Conservation (phyloP, 2,329 filamentous ascomycete species). For the Berkeleyomyces basicola region DNA sequence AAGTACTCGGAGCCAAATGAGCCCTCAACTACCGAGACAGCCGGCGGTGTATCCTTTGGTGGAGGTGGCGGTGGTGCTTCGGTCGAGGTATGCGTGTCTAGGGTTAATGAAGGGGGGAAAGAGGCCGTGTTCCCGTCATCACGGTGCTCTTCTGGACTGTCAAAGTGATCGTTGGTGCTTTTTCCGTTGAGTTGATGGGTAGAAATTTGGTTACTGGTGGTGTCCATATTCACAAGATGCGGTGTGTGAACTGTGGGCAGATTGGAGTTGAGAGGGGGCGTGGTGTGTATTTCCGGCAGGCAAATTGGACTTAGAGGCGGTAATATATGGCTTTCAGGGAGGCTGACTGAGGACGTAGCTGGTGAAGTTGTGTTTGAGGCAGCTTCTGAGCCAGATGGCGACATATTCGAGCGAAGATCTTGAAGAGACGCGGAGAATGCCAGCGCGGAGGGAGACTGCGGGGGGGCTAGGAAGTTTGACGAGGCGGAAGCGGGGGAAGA, state of each 20-base stretch:
- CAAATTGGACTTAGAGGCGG: neutral
- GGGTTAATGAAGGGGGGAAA: conserved; percentile 23
- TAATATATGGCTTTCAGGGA: neutral
- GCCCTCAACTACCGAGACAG: neutral
- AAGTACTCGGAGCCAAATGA: conserved; percentile 33
- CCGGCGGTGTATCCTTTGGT: conserved; percentile 35
- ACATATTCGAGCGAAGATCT: neutral
- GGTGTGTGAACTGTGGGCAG: conserved; percentile 36
- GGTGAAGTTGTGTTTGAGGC: neutral
- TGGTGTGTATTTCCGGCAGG: neutral
- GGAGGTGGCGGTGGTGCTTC: conserved; percentile 5
- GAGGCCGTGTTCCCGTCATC: conserved; percentile 29
- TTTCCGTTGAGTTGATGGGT: conserved; percentile 54
- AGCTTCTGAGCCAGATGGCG: neutral
- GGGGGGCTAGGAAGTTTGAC: conserved; percentile 15
- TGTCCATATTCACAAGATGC: conserved; percentile 46
- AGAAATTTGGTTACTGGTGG: conserved; percentile 55
- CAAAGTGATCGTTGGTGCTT: conserved; percentile 45
- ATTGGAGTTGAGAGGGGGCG: conserved; percentile 15
- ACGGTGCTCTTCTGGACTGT: conserved; percentile 41
- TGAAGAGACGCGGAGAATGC: conserved; percentile 14
- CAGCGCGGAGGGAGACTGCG: conserved; percentile 18
- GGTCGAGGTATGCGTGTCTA: conserved; percentile 17
- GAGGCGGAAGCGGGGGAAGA: conserved; percentile 8
- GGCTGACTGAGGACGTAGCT: neutral